These are phyloP conservation scores for Musa balbisiana DNA, from an alignment of 202 grass and related monocot species.

Conservation along the genomic window DNA sequence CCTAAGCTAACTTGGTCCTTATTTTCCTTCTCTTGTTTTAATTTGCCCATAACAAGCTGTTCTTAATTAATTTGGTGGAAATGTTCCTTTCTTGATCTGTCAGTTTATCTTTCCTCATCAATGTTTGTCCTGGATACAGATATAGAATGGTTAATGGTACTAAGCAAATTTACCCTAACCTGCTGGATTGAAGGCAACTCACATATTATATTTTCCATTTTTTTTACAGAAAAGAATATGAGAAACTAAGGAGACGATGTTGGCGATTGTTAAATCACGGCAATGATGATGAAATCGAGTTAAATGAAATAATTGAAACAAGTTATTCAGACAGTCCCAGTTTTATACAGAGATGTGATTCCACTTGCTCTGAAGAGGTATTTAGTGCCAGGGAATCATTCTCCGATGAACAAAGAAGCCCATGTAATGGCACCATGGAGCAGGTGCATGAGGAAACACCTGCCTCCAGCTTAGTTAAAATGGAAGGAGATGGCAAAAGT, in stretches of 20 bases:
- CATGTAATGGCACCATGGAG: conserved; percentile 10
- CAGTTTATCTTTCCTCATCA: too few relatives aligned
- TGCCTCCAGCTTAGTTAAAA: conserved; percentile 24
- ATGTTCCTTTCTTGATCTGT: not conserved
- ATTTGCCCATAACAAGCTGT: not conserved
- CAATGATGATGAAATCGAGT: conserved; percentile 26
- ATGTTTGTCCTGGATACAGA: not conserved
- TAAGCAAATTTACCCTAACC: too few relatives aligned
- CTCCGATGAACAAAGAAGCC: conserved; percentile 23
- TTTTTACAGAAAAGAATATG: conserved; percentile 67
- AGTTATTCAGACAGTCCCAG: conserved; percentile 21
- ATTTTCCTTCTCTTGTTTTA: too few relatives aligned
- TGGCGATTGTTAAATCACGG: conserved; percentile 31
- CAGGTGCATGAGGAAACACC: conserved; percentile 23
- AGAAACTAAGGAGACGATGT: conserved; percentile 58
- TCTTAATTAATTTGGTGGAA: not conserved
- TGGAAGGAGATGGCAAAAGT: conserved; percentile 38
- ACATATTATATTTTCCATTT: not conserved
- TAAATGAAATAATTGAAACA: conserved; percentile 20
- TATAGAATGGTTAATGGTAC: too few relatives aligned
- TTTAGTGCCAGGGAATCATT: conserved; percentile 29
- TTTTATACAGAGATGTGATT: conserved; percentile 30
- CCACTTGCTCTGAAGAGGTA: conserved; percentile 37
- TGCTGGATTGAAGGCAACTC: too few relatives aligned
- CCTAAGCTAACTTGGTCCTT: too few relatives aligned